Conservation (phyloP, 352 stramenopile genomes). For the Phytopythium oedochilum region DNA sequence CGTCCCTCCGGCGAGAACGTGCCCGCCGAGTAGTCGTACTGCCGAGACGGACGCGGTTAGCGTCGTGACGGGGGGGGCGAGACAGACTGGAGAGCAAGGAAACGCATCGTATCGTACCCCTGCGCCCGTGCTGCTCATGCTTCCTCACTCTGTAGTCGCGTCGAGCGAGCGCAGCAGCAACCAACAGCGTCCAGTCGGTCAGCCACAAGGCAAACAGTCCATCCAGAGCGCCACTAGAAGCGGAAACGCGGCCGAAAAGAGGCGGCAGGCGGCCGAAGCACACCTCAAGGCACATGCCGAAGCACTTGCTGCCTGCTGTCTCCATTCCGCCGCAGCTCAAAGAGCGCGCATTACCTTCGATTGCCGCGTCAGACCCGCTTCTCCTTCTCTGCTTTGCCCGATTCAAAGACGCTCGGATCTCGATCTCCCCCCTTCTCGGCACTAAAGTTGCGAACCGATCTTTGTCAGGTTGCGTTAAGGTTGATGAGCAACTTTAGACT, state of each 20-base stretch:
- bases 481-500: neutral
- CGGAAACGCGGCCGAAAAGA: neutral
- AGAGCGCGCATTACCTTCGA: neutral
- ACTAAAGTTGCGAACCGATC: neutral
- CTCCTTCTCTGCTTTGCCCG: neutral
- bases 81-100: no score
- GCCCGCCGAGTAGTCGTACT: slow-evolving; percentile 85
- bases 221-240: no score
- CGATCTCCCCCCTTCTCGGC: neutral
- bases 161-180: neutral
- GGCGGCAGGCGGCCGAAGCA: neutral
- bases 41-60: no score
- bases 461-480: neutral
- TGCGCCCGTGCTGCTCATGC: slow-evolving; percentile 82
- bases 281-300: no score
- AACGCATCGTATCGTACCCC: no score
- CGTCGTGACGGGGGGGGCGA: no score
- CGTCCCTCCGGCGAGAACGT: slow-evolving; percentile 98
- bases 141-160: slow-evolving; percentile 4
- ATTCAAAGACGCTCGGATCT: slow-evolving; percentile 1
- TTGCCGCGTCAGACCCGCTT: neutral
- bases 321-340: no score
- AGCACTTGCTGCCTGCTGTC: neutral
- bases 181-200: neutral
- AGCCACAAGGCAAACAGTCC: neutral